Conservation (phyloP, 495 filamentous ascomycete genomes). For the Aspergillus wentii region DNA sequence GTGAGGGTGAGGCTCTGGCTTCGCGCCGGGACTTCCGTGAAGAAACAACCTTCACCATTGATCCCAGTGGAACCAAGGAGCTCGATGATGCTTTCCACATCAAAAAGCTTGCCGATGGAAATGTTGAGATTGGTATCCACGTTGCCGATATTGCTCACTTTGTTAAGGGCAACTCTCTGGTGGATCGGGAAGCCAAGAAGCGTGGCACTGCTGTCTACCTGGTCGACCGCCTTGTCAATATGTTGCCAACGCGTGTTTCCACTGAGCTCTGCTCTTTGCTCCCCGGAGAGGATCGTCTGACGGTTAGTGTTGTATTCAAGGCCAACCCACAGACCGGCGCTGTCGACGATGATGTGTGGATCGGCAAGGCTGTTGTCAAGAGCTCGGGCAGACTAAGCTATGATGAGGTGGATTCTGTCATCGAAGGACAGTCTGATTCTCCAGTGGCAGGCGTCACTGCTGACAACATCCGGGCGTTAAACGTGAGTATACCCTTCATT, state of each 20-base stretch:
- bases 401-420: slow-evolving; percentile 74
- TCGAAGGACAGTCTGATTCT: slow-evolving; percentile 56
- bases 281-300: slow-evolving; percentile 82
- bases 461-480: slow-evolving; percentile 71
- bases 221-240: slow-evolving; percentile 83
- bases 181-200: slow-evolving; percentile 97
- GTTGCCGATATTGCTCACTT: slow-evolving; percentile 96
- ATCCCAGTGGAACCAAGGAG: slow-evolving; percentile 75
- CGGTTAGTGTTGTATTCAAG: slow-evolving; percentile 87
- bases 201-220: slow-evolving; percentile 93
- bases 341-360: slow-evolving; percentile 77
- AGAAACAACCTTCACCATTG: slow-evolving; percentile 88
- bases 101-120: slow-evolving; percentile 72
- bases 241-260: slow-evolving; percentile 82
- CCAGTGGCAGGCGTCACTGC: slow-evolving; percentile 54
- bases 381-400: slow-evolving; percentile 81
- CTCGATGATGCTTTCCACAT: slow-evolving; percentile 91
- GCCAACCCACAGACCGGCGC: slow-evolving; percentile 73
- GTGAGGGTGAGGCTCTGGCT: slow-evolving; percentile 73
- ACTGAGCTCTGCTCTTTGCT: slow-evolving; percentile 82
- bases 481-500: slow-evolving; percentile 46
- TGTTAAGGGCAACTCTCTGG: slow-evolving; percentile 90
- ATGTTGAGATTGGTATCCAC: slow-evolving; percentile 92
- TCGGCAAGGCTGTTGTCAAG: slow-evolving; percentile 91
- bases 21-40: slow-evolving; percentile 86